Percentiles rank a stretch among this genome's conserved stretches.
These are phyloP conservation scores for Trichoderma gamsii DNA, from an alignment of 495 filamentous ascomycete species.

Conservation along the genomic window DNA sequence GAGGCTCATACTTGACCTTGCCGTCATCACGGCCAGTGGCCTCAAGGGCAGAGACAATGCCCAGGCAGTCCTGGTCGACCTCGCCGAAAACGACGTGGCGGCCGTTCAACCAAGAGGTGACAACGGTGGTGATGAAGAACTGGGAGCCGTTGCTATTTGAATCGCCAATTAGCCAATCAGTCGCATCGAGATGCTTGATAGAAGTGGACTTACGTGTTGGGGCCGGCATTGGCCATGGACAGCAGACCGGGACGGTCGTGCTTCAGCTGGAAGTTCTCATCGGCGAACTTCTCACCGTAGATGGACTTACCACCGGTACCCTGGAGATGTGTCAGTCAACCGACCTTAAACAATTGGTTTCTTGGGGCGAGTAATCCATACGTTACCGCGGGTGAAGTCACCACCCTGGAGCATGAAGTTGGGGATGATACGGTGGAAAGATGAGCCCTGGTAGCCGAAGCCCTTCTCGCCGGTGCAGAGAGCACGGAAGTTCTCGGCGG, in stretches of 20 bases:
- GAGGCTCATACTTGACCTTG: constrained; percentile 53
- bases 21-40: constrained; percentile 58
- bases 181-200: neutral
- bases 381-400: constrained; percentile 96
- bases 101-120: constrained; percentile 68
- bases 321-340: constrained; percentile 36
- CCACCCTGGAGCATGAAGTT: constrained; percentile 99
- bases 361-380: constrained; percentile 36
- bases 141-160: constrained; percentile 62
- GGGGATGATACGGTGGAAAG: constrained; percentile 94
- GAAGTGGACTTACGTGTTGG: constrained; percentile 57
- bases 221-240: constrained; percentile 80
- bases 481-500: constrained; percentile 86
- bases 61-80: constrained; percentile 59
- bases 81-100: constrained; percentile 80
- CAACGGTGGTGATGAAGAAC: constrained; percentile 71
- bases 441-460: constrained; percentile 71
- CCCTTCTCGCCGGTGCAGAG: constrained; percentile 93
- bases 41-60: constrained; percentile 69
- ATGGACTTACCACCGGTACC: constrained; percentile 83
- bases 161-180: constrained; percentile 9
- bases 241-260: constrained; percentile 60
- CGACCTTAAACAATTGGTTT: neutral
- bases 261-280: constrained; percentile 69
- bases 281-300: constrained; percentile 78